Percentiles rank a stretch among this genome's conserved stretches.
These are phyloP conservation scores for Magnusiomyces fungicola DNA, from an alignment of 1,139 yeast genomes.

Conservation along the genomic window DNA sequence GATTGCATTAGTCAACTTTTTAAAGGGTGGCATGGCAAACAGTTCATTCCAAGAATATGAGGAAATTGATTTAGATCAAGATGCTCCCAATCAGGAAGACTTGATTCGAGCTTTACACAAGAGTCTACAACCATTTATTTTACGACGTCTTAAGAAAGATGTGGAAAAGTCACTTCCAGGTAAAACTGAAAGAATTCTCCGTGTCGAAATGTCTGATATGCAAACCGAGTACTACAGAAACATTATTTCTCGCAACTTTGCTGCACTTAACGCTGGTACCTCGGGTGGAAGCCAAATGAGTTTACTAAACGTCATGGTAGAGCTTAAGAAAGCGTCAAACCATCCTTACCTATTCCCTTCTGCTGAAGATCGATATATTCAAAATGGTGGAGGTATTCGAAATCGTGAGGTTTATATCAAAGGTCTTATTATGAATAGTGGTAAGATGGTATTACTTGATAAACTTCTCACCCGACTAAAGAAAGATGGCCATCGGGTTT, in stretches of 20 bases:
- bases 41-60: slow-evolving; percentile 11
- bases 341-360: slow-evolving; percentile 94
- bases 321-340: slow-evolving; percentile 90
- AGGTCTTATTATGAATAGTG: slow-evolving; percentile 95
- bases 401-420: slow-evolving; percentile 74
- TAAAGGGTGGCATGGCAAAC: slow-evolving; percentile 85
- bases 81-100: slow-evolving; percentile 79
- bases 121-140: slow-evolving; percentile 81
- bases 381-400: slow-evolving; percentile 42
- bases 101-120: slow-evolving; percentile 80
- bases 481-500: slow-evolving; percentile 92
- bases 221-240: slow-evolving; percentile 95
- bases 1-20: slow-evolving; percentile 88
- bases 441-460: slow-evolving; percentile 94
- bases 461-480: slow-evolving; percentile 74
- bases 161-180: slow-evolving; percentile 95
- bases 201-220: slow-evolving; percentile 90
- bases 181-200: slow-evolving; percentile 85
- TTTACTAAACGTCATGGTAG: slow-evolving; percentile 85
- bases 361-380: slow-evolving; percentile 78
- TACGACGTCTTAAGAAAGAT: slow-evolving; percentile 90
- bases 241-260: slow-evolving; percentile 81
- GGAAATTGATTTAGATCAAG: slow-evolving; percentile 86
- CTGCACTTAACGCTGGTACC: slow-evolving; percentile 83
- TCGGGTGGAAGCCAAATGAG: slow-evolving; percentile 74